Evolutionary conservation across 768 basidiomycete species (phyloP).

Genomic region (Leccinum disarticulatum): DNA sequence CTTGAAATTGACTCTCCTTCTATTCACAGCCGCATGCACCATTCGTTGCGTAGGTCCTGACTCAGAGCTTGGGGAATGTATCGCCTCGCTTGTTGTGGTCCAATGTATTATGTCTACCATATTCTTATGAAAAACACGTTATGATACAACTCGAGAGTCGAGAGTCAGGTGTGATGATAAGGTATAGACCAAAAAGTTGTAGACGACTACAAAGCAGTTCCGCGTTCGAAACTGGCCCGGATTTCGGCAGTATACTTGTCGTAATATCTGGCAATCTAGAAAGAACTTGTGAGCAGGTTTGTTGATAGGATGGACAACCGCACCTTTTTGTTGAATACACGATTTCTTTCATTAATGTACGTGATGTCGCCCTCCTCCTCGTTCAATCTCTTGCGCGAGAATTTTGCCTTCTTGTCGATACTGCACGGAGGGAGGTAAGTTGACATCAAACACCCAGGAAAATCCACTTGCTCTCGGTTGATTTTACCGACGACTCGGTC

Average conservation of each 20-base stretch:
- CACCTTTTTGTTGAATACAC: constrained; percentile 98
- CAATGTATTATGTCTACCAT: background rate
- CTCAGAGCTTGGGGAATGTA: background rate
- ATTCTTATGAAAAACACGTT: constrained; percentile 1
- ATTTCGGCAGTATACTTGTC: constrained; percentile 98
- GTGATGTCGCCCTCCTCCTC: constrained; percentile 96
- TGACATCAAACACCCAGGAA: background rate
- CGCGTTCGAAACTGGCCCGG: constrained; percentile 95
- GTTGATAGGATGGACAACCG: constrained; percentile 2
- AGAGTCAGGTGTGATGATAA: constrained; percentile 9
- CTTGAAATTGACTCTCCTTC: background rate
- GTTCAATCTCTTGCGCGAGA: constrained; percentile 85
- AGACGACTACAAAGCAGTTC: constrained; percentile 71
- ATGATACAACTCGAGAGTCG: constrained; percentile 11
- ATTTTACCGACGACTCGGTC: constrained; percentile 90
- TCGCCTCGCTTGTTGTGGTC: background rate
- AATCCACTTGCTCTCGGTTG: constrained; percentile 78
- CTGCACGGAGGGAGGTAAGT: constrained; percentile 38
- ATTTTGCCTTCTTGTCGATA: constrained; percentile 86
- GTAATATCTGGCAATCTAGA: constrained; percentile 88
- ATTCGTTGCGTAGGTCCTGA: background rate
- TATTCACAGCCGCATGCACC: background rate
- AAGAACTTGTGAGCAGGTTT: constrained; percentile 1
- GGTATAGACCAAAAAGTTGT: constrained; percentile 9
- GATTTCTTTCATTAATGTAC: constrained; percentile 98